phyloP scores from a whole-genome alignment of 257 asterid species.

The Solanum piurae region DNA sequence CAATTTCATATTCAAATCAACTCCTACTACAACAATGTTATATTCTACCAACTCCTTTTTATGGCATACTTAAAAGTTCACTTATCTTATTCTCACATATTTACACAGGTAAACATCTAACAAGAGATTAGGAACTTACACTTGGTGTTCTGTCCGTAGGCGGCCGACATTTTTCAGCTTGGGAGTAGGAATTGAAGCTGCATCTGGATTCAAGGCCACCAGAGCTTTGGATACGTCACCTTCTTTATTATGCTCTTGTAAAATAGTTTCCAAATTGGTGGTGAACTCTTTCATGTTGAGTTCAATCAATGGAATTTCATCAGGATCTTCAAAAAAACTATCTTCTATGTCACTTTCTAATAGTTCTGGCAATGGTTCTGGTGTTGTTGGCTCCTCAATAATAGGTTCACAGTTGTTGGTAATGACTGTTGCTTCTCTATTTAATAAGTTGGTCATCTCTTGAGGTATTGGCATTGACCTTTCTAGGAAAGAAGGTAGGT shows the following conservation, averaged over 20 bases:
- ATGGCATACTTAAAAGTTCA: neutral
- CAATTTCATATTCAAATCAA: neutral
- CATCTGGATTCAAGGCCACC: slow-evolving; percentile 62
- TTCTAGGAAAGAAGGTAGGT: slow-evolving; percentile 11
- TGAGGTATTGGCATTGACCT: slow-evolving; percentile 43
- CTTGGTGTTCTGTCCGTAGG: slow-evolving; percentile 91
- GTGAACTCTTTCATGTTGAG: slow-evolving; percentile 64
- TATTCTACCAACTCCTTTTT: neutral
- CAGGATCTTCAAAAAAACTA: slow-evolving; percentile 66
- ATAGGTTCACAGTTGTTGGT: slow-evolving; percentile 47
- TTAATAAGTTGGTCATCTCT: slow-evolving; percentile 18
- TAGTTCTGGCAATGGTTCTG: slow-evolving; percentile 49
- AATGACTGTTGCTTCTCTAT: slow-evolving; percentile 11
- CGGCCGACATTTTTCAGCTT: slow-evolving; percentile 73
- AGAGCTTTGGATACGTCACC: slow-evolving; percentile 76
- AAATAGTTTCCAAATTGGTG: slow-evolving; percentile 43
- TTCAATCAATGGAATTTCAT: slow-evolving; percentile 78
- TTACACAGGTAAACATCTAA: neutral
- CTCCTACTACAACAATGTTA: neutral
- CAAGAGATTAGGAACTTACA: slow-evolving; percentile 36
- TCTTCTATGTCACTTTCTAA: slow-evolving; percentile 77
- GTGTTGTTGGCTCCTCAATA: slow-evolving; percentile 74
- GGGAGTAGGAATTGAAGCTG: slow-evolving; percentile 74
- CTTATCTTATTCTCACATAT: neutral
- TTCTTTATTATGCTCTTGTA: slow-evolving; percentile 48